These are phyloP conservation scores for Boletus edulis DNA, from an alignment of 768 basidiomycete genomes.

Conservation along the genomic window DNA sequence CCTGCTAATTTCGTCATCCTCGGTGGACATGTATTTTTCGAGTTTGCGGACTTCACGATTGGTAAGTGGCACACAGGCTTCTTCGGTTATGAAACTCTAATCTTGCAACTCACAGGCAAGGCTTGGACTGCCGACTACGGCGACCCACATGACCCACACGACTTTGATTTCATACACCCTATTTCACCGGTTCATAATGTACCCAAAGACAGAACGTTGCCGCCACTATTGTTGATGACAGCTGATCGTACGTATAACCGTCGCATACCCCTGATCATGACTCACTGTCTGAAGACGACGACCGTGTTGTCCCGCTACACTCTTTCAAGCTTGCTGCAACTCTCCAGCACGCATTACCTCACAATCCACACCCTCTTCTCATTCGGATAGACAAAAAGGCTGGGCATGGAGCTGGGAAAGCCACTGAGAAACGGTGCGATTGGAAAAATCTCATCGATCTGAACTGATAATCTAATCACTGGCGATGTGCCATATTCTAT, in stretches of 20 bases:
- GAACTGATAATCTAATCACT: conserved; percentile 13
- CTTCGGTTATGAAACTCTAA: conserved; percentile 7
- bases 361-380: conserved; percentile 72
- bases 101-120: conserved; percentile 40
- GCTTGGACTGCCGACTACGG: conserved; percentile 84
- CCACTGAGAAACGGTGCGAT: conserved; percentile 61
- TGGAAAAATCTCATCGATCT: neutral
- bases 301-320: conserved; percentile 84
- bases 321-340: conserved; percentile 82
- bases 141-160: conserved; percentile 66
- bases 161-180: conserved; percentile 82
- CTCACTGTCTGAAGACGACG: conserved; percentile 56
- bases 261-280: neutral
- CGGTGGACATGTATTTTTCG: neutral
- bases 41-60: conserved; percentile 78
- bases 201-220: conserved; percentile 55
- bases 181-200: conserved; percentile 82
- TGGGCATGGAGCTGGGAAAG: conserved; percentile 80
- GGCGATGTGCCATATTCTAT: neutral
- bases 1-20: neutral
- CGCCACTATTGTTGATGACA: conserved; percentile 75
- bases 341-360: conserved; percentile 61
- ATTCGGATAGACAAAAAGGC: conserved; percentile 78
- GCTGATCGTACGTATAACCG: conserved; percentile 64
- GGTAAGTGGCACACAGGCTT: conserved; percentile 36